phyloP scores from a whole-genome alignment of 2,329 filamentous ascomycete species.

The Colletotrichum scovillei region DNA sequence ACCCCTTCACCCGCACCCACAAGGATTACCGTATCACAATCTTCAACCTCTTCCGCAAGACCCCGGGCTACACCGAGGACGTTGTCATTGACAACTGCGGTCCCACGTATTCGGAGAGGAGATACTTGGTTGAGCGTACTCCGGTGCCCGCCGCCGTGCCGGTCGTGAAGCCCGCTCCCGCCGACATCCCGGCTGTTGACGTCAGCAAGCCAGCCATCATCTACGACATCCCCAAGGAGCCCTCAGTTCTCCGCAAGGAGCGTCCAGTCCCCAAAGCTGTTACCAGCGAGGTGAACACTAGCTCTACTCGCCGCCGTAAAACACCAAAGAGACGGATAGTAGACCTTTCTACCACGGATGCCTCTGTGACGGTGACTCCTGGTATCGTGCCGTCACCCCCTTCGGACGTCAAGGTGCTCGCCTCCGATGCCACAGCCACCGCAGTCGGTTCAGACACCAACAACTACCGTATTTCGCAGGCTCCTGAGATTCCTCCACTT shows the following conservation, averaged over 20 bases:
- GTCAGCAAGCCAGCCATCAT: conserved; percentile 76
- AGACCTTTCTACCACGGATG: conserved; percentile 68
- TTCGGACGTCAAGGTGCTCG: conserved; percentile 25
- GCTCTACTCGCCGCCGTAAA: conserved; percentile 69
- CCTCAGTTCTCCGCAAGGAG: conserved; percentile 69
- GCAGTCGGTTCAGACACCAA: conserved; percentile 38
- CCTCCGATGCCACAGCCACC: conserved; percentile 17
- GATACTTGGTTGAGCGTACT: conserved; percentile 83
- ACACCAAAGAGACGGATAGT: conserved; percentile 73
- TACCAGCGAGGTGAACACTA: conserved; percentile 68
- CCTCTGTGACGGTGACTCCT: conserved; percentile 10
- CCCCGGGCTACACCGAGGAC: conserved; percentile 90
- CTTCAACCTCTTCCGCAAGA: conserved; percentile 94
- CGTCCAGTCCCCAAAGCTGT: conserved; percentile 63
- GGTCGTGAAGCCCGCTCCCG: conserved; percentile 76
- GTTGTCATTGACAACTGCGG: conserved; percentile 87
- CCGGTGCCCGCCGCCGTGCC: conserved; percentile 82
- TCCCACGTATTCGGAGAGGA: conserved; percentile 87
- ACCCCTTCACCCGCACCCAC: conserved; percentile 91
- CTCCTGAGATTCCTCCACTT: conserved; percentile 50
- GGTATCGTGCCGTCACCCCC: conserved; percentile 15
- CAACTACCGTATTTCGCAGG: conserved; percentile 59
- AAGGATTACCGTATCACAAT: conserved; percentile 87
- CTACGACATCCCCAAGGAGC: conserved; percentile 62
- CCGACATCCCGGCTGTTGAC: conserved; percentile 72